Evolutionary conservation across 345 rosid species (phyloP), one percentile per base, ranked within the genome.

Genomic region (Aurinia saxatilis): DNA sequence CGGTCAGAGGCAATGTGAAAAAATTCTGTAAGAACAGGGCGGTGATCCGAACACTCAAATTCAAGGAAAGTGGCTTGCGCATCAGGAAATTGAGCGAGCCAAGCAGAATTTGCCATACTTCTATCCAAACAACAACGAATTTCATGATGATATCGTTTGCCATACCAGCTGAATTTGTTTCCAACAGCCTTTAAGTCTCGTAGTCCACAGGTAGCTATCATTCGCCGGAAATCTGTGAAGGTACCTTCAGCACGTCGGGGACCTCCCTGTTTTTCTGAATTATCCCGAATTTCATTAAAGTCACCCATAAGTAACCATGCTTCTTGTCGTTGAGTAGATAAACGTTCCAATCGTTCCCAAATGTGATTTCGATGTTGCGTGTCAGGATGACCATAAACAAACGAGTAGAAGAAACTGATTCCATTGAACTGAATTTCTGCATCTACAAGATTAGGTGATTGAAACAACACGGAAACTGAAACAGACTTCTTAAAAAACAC

Each of bases 221-320:
- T 30, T 2, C 34, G 6, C 34, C 34, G 2, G 8, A 30, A 30
- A 30, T 44, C 25, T 8, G 12, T 2, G 17, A 44, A 3, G 2
- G 4, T 8, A 2, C 0, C 8, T 4, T 19, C 12, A 5, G 2
- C 6, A 5, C 25, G 2, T 0, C 3, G 1, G 0, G 5, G 1
- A 0, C 48, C 48, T 3, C 48, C 48, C 5, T 0, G 0, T 4
- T 44, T 44, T 30, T 30, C n/a, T 8, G 10, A 30, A 21, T 46
- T 46, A 3, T 8, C 2, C 0, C 2, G 2, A 13, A 46, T 30
- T 30, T 30, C 34, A 30, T 30, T 30, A 30, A 30, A 30, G 6
- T 30, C 34, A 2, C 34, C 34, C 8, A 30, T 5, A 2, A 30
- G 1, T 5, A 30, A 30, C 34, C 34, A 30, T 30, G 34, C 5